phyloP scores from a whole-genome alignment of 139 green algal genomes.

The Volvox africanus region DNA sequence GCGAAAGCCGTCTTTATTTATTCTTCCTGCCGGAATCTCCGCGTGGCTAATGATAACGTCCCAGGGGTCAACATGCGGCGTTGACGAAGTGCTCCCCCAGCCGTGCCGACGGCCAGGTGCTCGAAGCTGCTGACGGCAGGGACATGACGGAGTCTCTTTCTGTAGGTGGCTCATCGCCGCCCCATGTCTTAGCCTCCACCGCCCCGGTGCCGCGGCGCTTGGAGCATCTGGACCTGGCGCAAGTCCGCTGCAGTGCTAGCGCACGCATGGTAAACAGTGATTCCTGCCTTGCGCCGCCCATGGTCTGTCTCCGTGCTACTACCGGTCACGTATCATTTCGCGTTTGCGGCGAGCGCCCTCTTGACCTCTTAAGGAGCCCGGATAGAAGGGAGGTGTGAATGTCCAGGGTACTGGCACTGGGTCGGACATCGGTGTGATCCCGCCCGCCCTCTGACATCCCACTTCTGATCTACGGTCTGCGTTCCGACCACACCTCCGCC shows the following conservation, averaged over 20 bases:
- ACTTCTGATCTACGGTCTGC: no score
- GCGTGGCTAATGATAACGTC: not conserved
- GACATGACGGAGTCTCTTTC: not conserved
- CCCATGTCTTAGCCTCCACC: not conserved
- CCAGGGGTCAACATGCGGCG: conserved; percentile 9
- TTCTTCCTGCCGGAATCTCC: not conserved
- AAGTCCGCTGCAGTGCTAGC: not conserved
- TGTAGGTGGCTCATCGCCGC: not conserved
- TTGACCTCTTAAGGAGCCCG: no score
- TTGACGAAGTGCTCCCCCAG: not conserved
- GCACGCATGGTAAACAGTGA: not conserved
- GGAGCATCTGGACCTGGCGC: conserved; percentile 44
- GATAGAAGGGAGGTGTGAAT: no score
- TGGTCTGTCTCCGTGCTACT: no score
- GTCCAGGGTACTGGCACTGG: no score
- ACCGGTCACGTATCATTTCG: no score
- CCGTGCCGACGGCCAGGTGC: not conserved
- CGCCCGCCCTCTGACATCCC: no score
- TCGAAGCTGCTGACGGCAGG: not conserved
- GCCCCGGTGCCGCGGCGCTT: conserved; percentile 10
- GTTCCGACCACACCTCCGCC: no score
- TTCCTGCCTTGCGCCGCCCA: no score
- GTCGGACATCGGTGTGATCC: no score
- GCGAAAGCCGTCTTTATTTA: not conserved
- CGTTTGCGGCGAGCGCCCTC: no score